These are phyloP conservation scores for Moesziomyces sp. DNA, from an alignment of 1,284 basidiomycete species.

Conservation along the genomic window DNA sequence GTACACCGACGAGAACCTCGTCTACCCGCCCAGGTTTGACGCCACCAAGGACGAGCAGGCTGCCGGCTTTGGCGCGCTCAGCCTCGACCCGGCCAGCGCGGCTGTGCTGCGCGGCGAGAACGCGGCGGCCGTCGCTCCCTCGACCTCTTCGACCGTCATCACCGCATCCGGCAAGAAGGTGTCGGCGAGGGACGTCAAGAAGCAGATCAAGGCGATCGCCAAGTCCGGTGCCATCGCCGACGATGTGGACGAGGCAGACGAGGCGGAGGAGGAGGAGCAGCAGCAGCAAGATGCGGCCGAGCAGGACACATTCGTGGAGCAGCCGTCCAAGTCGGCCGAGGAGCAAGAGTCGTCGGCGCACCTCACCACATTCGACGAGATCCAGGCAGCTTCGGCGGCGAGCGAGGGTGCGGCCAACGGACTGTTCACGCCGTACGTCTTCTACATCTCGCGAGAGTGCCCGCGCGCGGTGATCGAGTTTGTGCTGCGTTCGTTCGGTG, in stretches of 20 bases:
- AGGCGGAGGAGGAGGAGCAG: constrained; percentile 32
- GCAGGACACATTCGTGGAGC: constrained; percentile 56
- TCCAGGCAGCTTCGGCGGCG: constrained; percentile 51
- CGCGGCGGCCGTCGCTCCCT: constrained; percentile 18
- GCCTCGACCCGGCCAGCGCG: constrained; percentile 74
- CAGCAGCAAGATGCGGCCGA: constrained; percentile 19
- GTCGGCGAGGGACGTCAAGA: constrained; percentile 70
- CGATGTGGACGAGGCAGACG: constrained; percentile 39
- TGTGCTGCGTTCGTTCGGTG: constrained; percentile 87
- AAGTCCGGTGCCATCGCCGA: constrained; percentile 29
- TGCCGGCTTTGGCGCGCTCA: constrained; percentile 85
- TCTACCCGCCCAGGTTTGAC: constrained; percentile 94
- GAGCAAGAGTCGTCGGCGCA: constrained; percentile 68
- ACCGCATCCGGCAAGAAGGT: constrained; percentile 69
- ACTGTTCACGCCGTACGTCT: constrained; percentile 87
- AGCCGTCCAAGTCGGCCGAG: constrained; percentile 74
- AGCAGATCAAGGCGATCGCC: constrained; percentile 71
- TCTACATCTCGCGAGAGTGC: constrained; percentile 94
- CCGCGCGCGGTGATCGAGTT: constrained; percentile 95
- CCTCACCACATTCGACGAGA: constrained; percentile 82
- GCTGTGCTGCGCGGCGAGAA: constrained; percentile 58
- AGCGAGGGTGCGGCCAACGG: constrained; percentile 41
- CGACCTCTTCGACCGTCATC: constrained; percentile 40
- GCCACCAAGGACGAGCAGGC: constrained; percentile 83
- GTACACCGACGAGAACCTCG: constrained; percentile 90